Conservation (phyloP, 1,284 basidiomycete species). For the Fomitopsis palustris region DNA sequence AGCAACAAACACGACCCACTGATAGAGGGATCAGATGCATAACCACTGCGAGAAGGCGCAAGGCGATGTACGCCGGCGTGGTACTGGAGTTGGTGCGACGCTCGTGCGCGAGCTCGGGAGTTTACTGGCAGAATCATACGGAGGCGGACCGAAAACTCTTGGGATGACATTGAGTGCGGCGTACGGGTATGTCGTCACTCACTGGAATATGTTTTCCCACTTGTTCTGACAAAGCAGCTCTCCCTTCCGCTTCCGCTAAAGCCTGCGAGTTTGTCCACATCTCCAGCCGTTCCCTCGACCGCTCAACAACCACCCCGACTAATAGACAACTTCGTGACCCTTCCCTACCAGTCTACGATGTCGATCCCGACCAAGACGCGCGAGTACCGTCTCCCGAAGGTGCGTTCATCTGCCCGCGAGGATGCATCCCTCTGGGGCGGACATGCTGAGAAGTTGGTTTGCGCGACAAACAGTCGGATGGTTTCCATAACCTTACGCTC, state of each 20-base stretch:
- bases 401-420: background rate
- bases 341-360: background rate
- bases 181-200: background rate
- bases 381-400: background rate
- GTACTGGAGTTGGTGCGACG: no score
- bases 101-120: no score
- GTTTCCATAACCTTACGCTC: conserved; percentile 31
- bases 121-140: no score
- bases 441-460: background rate
- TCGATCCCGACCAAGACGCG: background rate
- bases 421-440: no score
- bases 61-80: no score
- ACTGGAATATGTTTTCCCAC: background rate
- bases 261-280: background rate
- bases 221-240: background rate
- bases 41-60: no score
- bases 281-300: background rate
- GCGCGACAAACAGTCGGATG: conserved; percentile 21
- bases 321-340: background rate
- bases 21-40: no score
- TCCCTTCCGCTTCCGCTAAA: background rate
- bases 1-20: no score
- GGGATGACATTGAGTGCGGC: no score
- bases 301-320: background rate
- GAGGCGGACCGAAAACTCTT: no score